phyloP scores from a whole-genome alignment of 495 filamentous ascomycete genomes.

The Tuber umbilicatum region DNA sequence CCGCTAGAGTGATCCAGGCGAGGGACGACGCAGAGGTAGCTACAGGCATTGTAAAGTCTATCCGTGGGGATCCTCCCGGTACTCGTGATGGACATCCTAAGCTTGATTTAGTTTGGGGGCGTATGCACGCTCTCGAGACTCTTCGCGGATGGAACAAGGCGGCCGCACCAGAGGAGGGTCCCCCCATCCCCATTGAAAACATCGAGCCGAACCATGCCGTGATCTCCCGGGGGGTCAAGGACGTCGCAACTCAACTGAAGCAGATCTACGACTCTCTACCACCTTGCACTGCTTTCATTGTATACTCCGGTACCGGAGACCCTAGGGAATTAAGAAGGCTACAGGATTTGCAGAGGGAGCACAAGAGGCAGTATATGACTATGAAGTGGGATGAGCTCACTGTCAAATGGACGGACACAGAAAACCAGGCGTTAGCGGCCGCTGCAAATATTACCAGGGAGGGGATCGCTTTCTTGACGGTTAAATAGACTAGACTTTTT shows the following conservation, averaged over 20 bases:
- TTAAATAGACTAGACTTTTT: constrained; percentile 51
- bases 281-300: constrained; percentile 74
- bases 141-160: constrained; percentile 38
- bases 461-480: constrained; percentile 73
- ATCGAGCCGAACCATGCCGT: not conserved
- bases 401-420: constrained; percentile 84
- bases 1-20: constrained; percentile 66
- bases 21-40: constrained; percentile 68
- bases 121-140: constrained; percentile 77
- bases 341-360: constrained; percentile 63
- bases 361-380: constrained; percentile 66
- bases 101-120: constrained; percentile 83
- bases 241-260: constrained; percentile 55
- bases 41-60: constrained; percentile 58
- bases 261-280: constrained; percentile 70
- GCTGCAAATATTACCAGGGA: constrained; percentile 64
- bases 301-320: constrained; percentile 85
- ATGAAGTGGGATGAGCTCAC: constrained; percentile 83
- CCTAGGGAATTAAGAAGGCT: constrained; percentile 69
- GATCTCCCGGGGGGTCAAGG: constrained; percentile 48
- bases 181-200: constrained; percentile 1
- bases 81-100: constrained; percentile 59
- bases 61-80: constrained; percentile 61
- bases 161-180: not conserved
- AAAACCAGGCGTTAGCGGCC: constrained; percentile 69